A percentile compares a stretch with the other conserved stretches of the same genome.
These are phyloP conservation scores for Delonix regia DNA, from an alignment of 306 rosid species.

Conservation along the genomic window DNA sequence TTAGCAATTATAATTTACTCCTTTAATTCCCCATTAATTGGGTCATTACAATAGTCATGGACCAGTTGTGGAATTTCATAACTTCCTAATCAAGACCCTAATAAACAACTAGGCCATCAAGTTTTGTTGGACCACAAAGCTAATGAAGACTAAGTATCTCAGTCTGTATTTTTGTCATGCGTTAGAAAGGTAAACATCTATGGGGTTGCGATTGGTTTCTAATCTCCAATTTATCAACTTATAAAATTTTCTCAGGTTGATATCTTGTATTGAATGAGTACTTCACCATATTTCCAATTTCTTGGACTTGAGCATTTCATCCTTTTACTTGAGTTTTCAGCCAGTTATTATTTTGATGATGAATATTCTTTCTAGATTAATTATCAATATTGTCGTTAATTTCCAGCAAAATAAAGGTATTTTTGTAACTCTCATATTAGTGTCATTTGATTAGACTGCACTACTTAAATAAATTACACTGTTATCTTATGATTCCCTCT, in stretches of 20 bases:
- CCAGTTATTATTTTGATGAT: constrained; percentile 17
- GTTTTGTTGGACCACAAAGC: constrained; percentile 16
- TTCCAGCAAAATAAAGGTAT: constrained; percentile 3
- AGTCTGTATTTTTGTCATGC: background rate
- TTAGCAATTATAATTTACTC: no score
- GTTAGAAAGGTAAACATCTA: background rate
- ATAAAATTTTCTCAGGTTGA: background rate
- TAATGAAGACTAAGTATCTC: constrained; percentile 1
- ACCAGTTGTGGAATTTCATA: background rate
- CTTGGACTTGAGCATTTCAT: constrained; percentile 21
- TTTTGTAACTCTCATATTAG: constrained; percentile 19
- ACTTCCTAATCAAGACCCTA: constrained; percentile 3
- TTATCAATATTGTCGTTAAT: background rate
- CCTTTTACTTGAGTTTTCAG: constrained; percentile 27
- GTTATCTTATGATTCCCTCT: constrained; percentile 13
- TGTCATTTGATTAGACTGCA: background rate
- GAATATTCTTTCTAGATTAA: constrained; percentile 16
- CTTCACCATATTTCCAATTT: constrained; percentile 20
- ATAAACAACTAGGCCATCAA: background rate
- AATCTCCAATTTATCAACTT: constrained; percentile 1
- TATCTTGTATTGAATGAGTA: background rate
- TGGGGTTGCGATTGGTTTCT: constrained; percentile 12
- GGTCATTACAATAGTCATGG: no score
- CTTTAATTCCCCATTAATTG: no score
- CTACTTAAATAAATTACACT: constrained; percentile 12